Conservation (phyloP, 768 basidiomycete species). For the Daedaleopsis nitida region DNA sequence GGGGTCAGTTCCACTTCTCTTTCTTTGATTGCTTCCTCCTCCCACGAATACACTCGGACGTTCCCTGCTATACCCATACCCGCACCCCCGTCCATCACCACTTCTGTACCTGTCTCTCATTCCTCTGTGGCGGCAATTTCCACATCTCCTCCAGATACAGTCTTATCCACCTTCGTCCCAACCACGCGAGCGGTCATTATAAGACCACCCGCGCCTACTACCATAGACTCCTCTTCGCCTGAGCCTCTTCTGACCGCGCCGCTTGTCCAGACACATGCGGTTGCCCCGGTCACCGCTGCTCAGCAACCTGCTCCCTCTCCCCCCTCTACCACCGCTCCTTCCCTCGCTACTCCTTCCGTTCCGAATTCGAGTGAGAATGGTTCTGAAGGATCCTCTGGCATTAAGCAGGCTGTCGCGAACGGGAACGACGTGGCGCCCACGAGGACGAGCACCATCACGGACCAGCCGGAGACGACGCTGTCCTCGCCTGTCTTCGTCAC, state of each 20-base stretch:
- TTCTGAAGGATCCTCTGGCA: conserved; percentile 13
- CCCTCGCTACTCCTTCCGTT: not conserved
- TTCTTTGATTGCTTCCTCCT: conserved; percentile 1
- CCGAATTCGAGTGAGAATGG: conserved; percentile 3
- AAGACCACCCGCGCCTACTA: not conserved
- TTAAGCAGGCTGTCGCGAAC: conserved; percentile 24
- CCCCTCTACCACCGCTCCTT: not conserved
- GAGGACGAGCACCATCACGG: conserved; percentile 44
- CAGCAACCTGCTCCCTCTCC: conserved; percentile 6
- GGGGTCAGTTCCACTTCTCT: conserved; percentile 21
- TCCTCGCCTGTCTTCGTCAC: conserved; percentile 45
- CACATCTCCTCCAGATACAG: not conserved
- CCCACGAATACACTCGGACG: conserved; percentile 11
- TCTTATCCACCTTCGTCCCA: not conserved
- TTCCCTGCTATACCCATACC: conserved; percentile 7
- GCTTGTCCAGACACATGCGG: conserved; percentile 8
- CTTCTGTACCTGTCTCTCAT: conserved; percentile 8
- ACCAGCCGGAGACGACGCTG: conserved; percentile 45
- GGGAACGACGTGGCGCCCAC: conserved; percentile 18
- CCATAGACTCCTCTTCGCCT: conserved; percentile 1
- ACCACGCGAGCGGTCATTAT: not conserved
- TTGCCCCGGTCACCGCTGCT: not conserved
- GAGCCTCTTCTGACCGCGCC: conserved; percentile 11
- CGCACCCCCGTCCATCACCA: conserved; percentile 2
- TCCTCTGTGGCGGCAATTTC: conserved; percentile 1